Conservation (phyloP, 2,329 filamentous ascomycete species). For the Stachybotrys chlorohalonatus region DNA sequence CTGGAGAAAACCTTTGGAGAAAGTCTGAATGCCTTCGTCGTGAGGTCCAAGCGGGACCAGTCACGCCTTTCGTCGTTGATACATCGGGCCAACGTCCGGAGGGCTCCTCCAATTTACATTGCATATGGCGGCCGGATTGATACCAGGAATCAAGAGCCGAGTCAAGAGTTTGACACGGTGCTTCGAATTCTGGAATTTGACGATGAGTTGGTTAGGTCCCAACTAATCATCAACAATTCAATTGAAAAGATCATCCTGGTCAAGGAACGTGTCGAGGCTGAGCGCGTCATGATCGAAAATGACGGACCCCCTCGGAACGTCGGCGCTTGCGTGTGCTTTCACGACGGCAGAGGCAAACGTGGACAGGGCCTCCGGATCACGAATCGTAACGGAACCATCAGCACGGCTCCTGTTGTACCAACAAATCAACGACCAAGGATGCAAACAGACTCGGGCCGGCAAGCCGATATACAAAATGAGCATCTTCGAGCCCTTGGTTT, state of each 20-base stretch:
- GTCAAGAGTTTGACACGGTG: slow-evolving; percentile 63
- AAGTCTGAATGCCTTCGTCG: slow-evolving; percentile 68
- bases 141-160: slow-evolving; percentile 55
- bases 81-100: slow-evolving; percentile 46
- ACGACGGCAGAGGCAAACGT: slow-evolving; percentile 44
- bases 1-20: slow-evolving; percentile 70
- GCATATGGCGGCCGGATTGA: slow-evolving; percentile 25
- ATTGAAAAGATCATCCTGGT: slow-evolving; percentile 84
- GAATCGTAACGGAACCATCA: slow-evolving; percentile 28
- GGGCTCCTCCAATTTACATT: slow-evolving; percentile 26
- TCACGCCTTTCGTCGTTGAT: slow-evolving; percentile 59
- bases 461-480: slow-evolving; percentile 46
- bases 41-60: slow-evolving; percentile 69
- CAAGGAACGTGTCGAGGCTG: slow-evolving; percentile 55
- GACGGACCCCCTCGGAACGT: slow-evolving; percentile 58
- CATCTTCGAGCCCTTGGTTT: slow-evolving; percentile 42
- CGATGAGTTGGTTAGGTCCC: slow-evolving; percentile 66
- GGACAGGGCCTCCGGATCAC: slow-evolving; percentile 53
- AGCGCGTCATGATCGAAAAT: slow-evolving; percentile 57
- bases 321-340: slow-evolving; percentile 59
- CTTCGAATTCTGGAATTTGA: slow-evolving; percentile 76
- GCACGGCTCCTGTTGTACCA: slow-evolving; percentile 33
- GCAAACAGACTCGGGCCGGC: slow-evolving; percentile 64
- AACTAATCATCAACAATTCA: slow-evolving; percentile 70
- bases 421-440: slow-evolving; percentile 57